These are phyloP conservation scores for Malassezia restricta DNA, from an alignment of 1,284 basidiomycete species.

Conservation along the genomic window DNA sequence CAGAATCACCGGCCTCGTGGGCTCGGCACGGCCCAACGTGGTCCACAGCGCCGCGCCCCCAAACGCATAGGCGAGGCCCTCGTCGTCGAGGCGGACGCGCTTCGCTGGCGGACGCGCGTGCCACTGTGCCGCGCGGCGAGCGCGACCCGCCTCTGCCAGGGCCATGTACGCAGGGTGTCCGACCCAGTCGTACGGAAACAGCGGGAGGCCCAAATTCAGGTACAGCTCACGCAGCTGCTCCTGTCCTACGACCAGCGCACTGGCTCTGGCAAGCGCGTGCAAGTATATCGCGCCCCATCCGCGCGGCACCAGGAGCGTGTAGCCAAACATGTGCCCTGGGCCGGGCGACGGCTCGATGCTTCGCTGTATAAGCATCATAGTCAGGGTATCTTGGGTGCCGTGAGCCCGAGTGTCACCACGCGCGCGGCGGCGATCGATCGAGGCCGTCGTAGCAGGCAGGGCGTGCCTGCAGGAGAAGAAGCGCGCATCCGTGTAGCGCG, in stretches of 20 bases:
- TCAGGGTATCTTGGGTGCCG: slow-evolving; percentile 1
- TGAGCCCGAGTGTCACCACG: background rate
- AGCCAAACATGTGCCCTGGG: slow-evolving; percentile 10
- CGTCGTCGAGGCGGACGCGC: slow-evolving; percentile 19
- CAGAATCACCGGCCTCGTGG: background rate
- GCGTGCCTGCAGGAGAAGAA: background rate
- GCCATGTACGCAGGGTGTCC: slow-evolving; percentile 18
- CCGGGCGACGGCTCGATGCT: background rate
- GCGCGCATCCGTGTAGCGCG: background rate
- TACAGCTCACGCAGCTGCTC: slow-evolving; percentile 27
- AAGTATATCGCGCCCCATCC: slow-evolving; percentile 41
- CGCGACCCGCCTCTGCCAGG: slow-evolving; percentile 15
- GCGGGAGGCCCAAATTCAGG: slow-evolving; percentile 17
- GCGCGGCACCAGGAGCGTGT: slow-evolving; percentile 34
- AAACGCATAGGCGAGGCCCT: slow-evolving; percentile 8
- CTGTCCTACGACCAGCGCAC: slow-evolving; percentile 30
- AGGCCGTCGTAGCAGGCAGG: background rate
- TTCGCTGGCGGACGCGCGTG: slow-evolving; percentile 31
- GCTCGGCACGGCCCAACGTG: background rate
- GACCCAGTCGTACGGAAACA: slow-evolving; percentile 33
- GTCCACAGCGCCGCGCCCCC: slow-evolving; percentile 12
- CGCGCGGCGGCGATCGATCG: slow-evolving; percentile 30
- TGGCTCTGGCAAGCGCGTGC: slow-evolving; percentile 30
- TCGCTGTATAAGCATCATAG: slow-evolving; percentile 1
- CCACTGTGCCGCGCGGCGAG: slow-evolving; percentile 21